Percentiles rank a stretch among this genome's conserved stretches.
phyloP scores from a whole-genome alignment of 148 eudicot species.

The Cornus florida region DNA sequence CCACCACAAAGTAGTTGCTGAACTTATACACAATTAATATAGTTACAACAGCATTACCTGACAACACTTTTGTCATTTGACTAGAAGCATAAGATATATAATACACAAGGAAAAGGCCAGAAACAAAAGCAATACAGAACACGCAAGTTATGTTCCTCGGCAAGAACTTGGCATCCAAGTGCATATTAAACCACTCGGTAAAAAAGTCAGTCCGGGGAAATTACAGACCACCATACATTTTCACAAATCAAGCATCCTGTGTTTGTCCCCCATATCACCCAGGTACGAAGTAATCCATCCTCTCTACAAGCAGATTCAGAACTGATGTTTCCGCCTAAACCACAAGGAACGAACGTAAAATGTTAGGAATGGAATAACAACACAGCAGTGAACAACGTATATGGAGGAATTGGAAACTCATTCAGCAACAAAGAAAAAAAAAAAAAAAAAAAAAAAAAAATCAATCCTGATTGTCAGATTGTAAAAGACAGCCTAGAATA shows the following conservation, averaged over 20 bases:
- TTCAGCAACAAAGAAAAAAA: no score
- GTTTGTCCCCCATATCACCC: constrained; percentile 39
- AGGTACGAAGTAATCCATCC: constrained; percentile 87
- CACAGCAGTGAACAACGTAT: neutral
- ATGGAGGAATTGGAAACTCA: neutral
- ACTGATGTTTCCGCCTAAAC: constrained; percentile 80
- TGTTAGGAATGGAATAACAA: neutral
- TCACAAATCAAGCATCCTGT: neutral
- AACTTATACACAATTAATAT: neutral
- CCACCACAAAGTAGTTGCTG: no score
- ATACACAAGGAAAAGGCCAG: neutral
- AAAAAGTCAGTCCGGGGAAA: no score
- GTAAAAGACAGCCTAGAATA: neutral
- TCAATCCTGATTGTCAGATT: neutral
- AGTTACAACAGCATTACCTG: neutral
- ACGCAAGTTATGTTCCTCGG: neutral
- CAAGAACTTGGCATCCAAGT: no score
- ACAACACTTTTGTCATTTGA: neutral
- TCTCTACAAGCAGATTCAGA: constrained; percentile 81
- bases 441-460: neutral
- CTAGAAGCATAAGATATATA: constrained; percentile 1
- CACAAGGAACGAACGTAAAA: neutral
- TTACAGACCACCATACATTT: no score
- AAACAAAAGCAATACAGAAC: neutral
- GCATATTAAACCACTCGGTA: no score